Evolutionary conservation across 192 early-diverging fungal species (phyloP).

Genomic region (Umbelopsis sp.): DNA sequence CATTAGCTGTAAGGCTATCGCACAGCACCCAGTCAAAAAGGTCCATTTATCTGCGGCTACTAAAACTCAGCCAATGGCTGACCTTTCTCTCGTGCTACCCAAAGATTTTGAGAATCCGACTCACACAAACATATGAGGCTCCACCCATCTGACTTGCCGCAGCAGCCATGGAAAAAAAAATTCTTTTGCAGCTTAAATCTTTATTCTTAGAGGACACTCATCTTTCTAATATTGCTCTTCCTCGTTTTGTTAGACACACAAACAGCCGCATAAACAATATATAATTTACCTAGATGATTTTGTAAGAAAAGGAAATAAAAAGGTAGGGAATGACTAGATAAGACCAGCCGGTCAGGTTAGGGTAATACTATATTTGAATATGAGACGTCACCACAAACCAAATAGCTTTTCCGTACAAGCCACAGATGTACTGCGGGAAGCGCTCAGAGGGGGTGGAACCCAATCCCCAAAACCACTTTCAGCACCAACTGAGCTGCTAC

Average conservation of each 20-base stretch:
- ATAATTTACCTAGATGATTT: background rate
- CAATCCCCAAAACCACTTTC: conserved; percentile 18
- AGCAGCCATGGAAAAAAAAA: background rate
- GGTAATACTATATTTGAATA: conserved; percentile 19
- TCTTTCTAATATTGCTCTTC: too few species aligned
- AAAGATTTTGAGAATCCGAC: background rate
- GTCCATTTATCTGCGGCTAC: too few species aligned
- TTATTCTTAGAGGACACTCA: too few species aligned
- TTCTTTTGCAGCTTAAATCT: background rate
- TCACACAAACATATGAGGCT: conserved; percentile 14
- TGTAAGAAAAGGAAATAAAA: background rate
- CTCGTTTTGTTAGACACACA: too few species aligned
- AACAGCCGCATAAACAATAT: background rate
- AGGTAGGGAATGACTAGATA: background rate
- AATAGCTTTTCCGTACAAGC: conserved; percentile 1
- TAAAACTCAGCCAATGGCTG: conserved; percentile 12
- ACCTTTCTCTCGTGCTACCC: background rate
- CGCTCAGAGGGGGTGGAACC: background rate
- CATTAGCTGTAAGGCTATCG: background rate
- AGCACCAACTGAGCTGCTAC: background rate
- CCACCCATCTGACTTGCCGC: conserved; percentile 22
- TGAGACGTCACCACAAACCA: conserved; percentile 12
- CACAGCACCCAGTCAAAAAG: background rate
- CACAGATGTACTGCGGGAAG: conserved; percentile 16
- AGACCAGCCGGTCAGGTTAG: conserved; percentile 13